phyloP scores from a whole-genome alignment of 768 basidiomycete species.

The Collybiopsis confluens region DNA sequence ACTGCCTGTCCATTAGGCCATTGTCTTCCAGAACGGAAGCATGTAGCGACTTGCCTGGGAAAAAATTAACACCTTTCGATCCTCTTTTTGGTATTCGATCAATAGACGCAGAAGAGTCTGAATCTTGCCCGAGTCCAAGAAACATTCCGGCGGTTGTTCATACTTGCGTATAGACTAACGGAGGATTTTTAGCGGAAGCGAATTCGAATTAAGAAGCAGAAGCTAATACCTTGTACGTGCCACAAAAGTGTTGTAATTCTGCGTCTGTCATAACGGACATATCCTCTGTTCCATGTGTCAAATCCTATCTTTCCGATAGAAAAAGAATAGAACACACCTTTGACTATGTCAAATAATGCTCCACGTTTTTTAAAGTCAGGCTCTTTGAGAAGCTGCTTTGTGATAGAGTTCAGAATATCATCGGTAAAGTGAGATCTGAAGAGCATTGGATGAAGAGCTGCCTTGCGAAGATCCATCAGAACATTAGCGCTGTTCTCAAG shows the following conservation, averaged over 20 bases:
- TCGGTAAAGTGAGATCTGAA: slow-evolving; percentile 86
- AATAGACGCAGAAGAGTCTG: slow-evolving; percentile 69
- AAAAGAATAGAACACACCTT: slow-evolving; percentile 21
- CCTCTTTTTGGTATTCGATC: slow-evolving; percentile 57
- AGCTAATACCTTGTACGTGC: slow-evolving; percentile 70
- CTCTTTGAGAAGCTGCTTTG: slow-evolving; percentile 84
- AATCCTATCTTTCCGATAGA: too few species aligned
- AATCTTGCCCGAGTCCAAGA: slow-evolving; percentile 87
- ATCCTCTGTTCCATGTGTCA: slow-evolving; percentile 51
- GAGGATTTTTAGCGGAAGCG: neutral
- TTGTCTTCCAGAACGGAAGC: neutral
- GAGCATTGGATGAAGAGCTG: slow-evolving; percentile 93
- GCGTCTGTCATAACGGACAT: slow-evolving; percentile 99
- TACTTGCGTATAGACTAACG: slow-evolving; percentile 67
- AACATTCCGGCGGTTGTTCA: slow-evolving; percentile 69
- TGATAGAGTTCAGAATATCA: slow-evolving; percentile 64
- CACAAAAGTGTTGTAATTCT: slow-evolving; percentile 85
- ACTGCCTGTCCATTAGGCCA: slow-evolving; percentile 40
- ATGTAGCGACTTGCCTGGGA: slow-evolving; percentile 81
- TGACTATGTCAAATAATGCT: slow-evolving; percentile 77
- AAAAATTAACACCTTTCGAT: slow-evolving; percentile 86
- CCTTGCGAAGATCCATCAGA: slow-evolving; percentile 96
- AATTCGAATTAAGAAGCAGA: neutral
- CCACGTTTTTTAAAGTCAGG: slow-evolving; percentile 85
- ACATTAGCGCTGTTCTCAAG: slow-evolving; percentile 87